Evolutionary conservation across 345 rosid species (phyloP), one percentile per base, ranked within the genome.

Genomic region (Arabidopsis suecica): DNA sequence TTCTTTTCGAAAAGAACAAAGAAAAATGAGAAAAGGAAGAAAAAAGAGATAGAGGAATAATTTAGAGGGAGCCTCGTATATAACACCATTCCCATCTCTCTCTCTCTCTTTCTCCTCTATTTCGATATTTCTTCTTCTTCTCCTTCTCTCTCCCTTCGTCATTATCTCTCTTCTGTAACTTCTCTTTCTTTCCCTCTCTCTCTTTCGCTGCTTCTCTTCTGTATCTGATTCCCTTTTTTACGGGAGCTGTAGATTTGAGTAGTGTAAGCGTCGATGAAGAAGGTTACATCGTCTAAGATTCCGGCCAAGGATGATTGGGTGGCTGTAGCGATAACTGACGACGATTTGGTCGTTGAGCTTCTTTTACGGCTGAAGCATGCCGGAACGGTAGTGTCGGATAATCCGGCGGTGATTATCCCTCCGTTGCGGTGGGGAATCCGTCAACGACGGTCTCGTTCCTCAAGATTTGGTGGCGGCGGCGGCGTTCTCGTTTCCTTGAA

Each of bases 241-340:
- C 42, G 44, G 53, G 34, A 59, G 68, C 55, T 68, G 7, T 3
- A 59, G 74, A 66, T 67, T 73, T n/a, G 37, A 56, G 50, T 45
- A 50, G 33, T 28, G 58, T 16, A 9, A 20, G 1, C 57, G 9
- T 38, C 62, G 63, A 71, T 78, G 81, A 78, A 65, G 68, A 78
- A 66, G 50, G 11, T 16, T 10, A 53, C 62, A 7, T 41, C 55
- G 4, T n/a, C 34, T 22, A 64, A 54, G 79, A 53, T 23, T 80
- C 20, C 36, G 84, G 53, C 48, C 40, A 81, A 60, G 54, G 94
- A 93, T 62, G 88, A 84, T 36, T 93, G 97, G 97, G 84, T 93
- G 38, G 76, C 47, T 41, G 80, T 89, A 36, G 97, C 97, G 67
- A 87, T 93, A 88, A 80, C 79, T 4, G 88, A 90, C 48, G 88